These are phyloP conservation scores for Phytophthora nicotianae DNA, from an alignment of 352 stramenopile species.

Conservation along the genomic window DNA sequence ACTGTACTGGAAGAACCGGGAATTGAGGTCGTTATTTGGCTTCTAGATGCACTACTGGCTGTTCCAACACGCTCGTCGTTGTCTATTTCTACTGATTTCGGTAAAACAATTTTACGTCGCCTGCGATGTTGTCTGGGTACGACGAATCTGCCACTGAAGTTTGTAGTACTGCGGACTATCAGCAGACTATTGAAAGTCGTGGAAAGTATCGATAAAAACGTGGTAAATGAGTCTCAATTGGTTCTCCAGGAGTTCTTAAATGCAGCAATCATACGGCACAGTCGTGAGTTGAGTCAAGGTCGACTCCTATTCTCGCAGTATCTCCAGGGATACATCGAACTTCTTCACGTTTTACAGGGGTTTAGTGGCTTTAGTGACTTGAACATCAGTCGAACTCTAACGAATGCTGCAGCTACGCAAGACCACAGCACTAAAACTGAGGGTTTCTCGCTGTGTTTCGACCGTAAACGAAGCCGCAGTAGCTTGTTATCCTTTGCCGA, in stretches of 20 bases:
- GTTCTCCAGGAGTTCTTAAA: slow-evolving; percentile 44
- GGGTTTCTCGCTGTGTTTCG: slow-evolving; percentile 39
- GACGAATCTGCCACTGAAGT: slow-evolving; percentile 72
- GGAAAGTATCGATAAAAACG: not conserved
- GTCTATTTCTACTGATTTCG: slow-evolving; percentile 3
- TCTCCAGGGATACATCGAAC: slow-evolving; percentile 69
- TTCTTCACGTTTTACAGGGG: slow-evolving; percentile 43
- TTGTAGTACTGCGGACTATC: slow-evolving; percentile 54
- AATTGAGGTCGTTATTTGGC: slow-evolving; percentile 79
- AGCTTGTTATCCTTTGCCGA: slow-evolving; percentile 67
- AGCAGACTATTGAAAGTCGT: slow-evolving; percentile 42
- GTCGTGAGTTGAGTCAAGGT: slow-evolving; percentile 62
- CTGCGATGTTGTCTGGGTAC: slow-evolving; percentile 43
- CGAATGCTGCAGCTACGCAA: not conserved
- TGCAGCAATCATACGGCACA: slow-evolving; percentile 55
- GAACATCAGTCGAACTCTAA: not conserved
- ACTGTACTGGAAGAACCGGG: slow-evolving; percentile 59
- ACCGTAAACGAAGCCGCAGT: slow-evolving; percentile 73
- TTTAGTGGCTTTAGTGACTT: slow-evolving; percentile 3
- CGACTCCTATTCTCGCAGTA: slow-evolving; percentile 74
- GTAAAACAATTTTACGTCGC: slow-evolving; percentile 15
- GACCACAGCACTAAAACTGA: slow-evolving; percentile 5
- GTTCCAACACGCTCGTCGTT: not conserved
- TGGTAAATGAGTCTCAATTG: slow-evolving; percentile 14
- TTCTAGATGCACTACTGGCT: slow-evolving; percentile 55